Base-by-base conservation (phyloP, 2,329 filamentous ascomycete species). In the Drechslerella coelobrocha region DNA sequence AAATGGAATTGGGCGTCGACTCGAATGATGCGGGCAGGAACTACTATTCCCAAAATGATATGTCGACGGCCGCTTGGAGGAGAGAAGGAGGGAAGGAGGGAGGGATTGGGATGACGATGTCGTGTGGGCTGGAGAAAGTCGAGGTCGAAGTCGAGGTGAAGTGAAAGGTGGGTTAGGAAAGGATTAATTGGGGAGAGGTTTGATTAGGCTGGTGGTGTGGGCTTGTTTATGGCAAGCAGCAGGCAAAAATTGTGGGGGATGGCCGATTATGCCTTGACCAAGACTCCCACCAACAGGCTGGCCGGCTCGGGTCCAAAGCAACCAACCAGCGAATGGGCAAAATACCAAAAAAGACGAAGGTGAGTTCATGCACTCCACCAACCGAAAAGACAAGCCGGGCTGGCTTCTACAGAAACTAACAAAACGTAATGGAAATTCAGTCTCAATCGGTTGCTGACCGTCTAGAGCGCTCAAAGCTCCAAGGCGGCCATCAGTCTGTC, bases 231-330 rank as follows among this genome's bases (percentile, higher is more conserved):
- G 45, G 48, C 54, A n/a, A 21, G 23, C 9, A 29, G 39, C 61
- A 52, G 53, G 23, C 55, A 55, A 48, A n/a, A 61, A 69, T 57
- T 69, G 65, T 69, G 65, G 65, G 65, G 57, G 63, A 69, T 57
- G 57, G 43, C 65, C 65, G 59, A 69, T 52, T 56, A 50, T 34
- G 43, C 48, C 29, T 26, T 27, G 48, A 23, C 48, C 55, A 43
- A 59, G 37, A 37, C 55, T 37, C 21, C 41, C 39, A 59, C 55
- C 43, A 39, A 41, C 41, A 8, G 39, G 37, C 55, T 47, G 41
- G 48, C 54, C 45, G 29, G 9, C 7, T 23, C 23, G 7, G 12
- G 12, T n/a, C 17, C 34, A 14, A 10, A 34, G 7, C 29, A 34
- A 34, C n/a, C n/a, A n/a, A n/a, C n/a, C n/a, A n/a, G n/a, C n/a